phyloP scores from a whole-genome alignment of 176 grass and related monocot genomes.

The Pontederia paniculata region DNA sequence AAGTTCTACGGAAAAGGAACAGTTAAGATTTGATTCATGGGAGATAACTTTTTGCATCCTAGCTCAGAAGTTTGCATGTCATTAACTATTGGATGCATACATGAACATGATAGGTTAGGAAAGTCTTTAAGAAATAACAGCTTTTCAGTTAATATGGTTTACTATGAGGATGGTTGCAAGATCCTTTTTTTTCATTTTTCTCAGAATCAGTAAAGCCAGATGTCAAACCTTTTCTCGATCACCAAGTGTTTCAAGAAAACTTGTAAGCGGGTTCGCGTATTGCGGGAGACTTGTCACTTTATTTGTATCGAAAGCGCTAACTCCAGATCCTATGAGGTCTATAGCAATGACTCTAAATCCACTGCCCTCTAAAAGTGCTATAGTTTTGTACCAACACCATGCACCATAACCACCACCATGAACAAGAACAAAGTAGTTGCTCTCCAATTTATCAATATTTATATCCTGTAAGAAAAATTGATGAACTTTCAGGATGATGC shows the following conservation, averaged over 20 bases:
- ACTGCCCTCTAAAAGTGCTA: constrained; percentile 79
- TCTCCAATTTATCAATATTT: constrained; percentile 63
- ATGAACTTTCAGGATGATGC: constrained; percentile 7
- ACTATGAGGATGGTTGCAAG: not conserved
- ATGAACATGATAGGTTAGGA: no score
- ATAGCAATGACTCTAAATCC: constrained; percentile 89
- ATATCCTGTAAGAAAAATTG: constrained; percentile 34
- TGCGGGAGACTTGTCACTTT: constrained; percentile 64
- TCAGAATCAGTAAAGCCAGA: not conserved
- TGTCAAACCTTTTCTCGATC: constrained; percentile 60
- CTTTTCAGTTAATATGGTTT: no score
- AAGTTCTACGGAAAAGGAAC: no score
- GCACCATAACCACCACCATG: constrained; percentile 96
- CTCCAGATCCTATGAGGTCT: constrained; percentile 76
- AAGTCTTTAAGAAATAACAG: no score
- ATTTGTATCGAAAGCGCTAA: constrained; percentile 72
- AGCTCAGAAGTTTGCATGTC: no score
- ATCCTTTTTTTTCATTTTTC: not conserved
- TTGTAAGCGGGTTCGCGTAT: constrained; percentile 63
- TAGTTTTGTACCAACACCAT: constrained; percentile 99
- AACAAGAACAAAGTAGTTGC: constrained; percentile 73
- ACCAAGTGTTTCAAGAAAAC: constrained; percentile 58
- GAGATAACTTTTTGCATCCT: no score
- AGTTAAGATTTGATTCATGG: no score
- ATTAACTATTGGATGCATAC: no score